phyloP scores from a whole-genome alignment of 768 basidiomycete genomes.

The Boletus subcaerulescens region DNA sequence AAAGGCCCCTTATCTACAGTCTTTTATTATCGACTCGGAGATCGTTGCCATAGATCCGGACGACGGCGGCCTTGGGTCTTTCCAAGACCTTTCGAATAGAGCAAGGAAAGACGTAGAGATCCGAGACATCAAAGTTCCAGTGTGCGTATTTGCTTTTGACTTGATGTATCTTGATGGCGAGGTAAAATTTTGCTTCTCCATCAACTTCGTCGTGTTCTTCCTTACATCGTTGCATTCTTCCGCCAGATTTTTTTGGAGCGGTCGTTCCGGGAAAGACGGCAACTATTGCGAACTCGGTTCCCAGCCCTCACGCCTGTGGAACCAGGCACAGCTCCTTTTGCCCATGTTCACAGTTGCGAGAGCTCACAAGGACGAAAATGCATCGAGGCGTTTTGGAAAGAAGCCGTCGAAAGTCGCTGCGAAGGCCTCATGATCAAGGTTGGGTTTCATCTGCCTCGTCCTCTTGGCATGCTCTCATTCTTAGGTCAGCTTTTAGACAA shows the following conservation, averaged over 20 bases:
- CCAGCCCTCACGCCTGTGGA: conserved; percentile 47
- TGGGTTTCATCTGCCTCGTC: conserved; percentile 7
- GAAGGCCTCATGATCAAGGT: conserved; percentile 97
- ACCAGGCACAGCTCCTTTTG: conserved; percentile 53
- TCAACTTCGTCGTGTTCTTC: background rate
- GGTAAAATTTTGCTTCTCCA: conserved; percentile 41
- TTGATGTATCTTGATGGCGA: conserved; percentile 81
- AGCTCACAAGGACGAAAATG: conserved; percentile 58
- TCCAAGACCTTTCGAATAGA: conserved; percentile 84
- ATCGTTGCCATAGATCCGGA: conserved; percentile 76
- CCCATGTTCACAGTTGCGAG: conserved; percentile 71
- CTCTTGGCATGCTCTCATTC: conserved; percentile 4
- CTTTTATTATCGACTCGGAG: conserved; percentile 84
- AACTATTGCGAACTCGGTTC: conserved; percentile 62
- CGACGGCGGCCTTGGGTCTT: conserved; percentile 64
- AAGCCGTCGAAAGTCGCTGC: conserved; percentile 70
- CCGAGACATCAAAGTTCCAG: conserved; percentile 69
- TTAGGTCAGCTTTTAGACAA: conserved; percentile 62
- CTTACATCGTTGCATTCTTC: conserved; percentile 2
- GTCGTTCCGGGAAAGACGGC: conserved; percentile 69
- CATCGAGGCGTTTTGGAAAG: conserved; percentile 74
- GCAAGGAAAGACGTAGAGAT: conserved; percentile 80
- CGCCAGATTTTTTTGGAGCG: conserved; percentile 61
- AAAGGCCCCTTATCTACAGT: conserved; percentile 39
- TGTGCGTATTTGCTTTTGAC: conserved; percentile 88